Evolutionary conservation across 192 early-diverging fungal species (phyloP).

Genomic region (Coemansia sp.): DNA sequence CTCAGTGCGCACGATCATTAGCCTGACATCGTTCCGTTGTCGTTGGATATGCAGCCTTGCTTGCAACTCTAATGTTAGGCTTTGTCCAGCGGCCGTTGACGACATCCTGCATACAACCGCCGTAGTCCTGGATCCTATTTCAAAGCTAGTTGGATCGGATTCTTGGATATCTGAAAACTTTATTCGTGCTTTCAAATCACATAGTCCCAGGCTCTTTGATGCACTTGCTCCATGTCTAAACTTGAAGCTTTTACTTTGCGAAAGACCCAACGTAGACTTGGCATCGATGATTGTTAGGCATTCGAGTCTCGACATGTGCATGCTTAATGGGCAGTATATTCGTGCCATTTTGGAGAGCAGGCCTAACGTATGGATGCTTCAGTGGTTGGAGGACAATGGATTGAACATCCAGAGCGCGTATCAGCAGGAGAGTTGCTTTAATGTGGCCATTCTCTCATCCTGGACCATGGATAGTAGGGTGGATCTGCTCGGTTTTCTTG

Average conservation of each 20-base stretch:
- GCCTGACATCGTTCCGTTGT: slow-evolving; percentile 33
- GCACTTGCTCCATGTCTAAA: slow-evolving; percentile 19
- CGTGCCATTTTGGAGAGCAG: slow-evolving; percentile 13
- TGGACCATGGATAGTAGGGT: slow-evolving; percentile 29
- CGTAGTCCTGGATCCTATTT: slow-evolving; percentile 19
- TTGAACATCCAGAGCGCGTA: slow-evolving; percentile 13
- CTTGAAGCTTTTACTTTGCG: slow-evolving; percentile 6
- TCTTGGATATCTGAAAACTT: slow-evolving; percentile 30
- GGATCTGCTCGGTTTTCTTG: slow-evolving; percentile 27
- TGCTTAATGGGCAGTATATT: slow-evolving; percentile 17
- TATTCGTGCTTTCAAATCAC: slow-evolving; percentile 20
- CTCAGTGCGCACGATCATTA: slow-evolving; percentile 13
- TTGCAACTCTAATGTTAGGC: neutral
- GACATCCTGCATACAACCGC: slow-evolving; percentile 10
- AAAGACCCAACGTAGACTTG: neutral
- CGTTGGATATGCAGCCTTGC: slow-evolving; percentile 26
- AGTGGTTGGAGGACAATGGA: slow-evolving; percentile 21
- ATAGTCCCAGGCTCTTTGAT: slow-evolving; percentile 14
- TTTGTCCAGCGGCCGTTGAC: neutral
- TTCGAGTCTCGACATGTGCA: slow-evolving; percentile 1
- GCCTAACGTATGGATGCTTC: slow-evolving; percentile 19
- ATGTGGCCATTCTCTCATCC: slow-evolving; percentile 19
- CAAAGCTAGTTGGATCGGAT: slow-evolving; percentile 15
- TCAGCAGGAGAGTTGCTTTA: slow-evolving; percentile 24
- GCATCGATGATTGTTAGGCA: slow-evolving; percentile 18